phyloP scores from a whole-genome alignment of 768 basidiomycete species.

The Boletellus emodensis region DNA sequence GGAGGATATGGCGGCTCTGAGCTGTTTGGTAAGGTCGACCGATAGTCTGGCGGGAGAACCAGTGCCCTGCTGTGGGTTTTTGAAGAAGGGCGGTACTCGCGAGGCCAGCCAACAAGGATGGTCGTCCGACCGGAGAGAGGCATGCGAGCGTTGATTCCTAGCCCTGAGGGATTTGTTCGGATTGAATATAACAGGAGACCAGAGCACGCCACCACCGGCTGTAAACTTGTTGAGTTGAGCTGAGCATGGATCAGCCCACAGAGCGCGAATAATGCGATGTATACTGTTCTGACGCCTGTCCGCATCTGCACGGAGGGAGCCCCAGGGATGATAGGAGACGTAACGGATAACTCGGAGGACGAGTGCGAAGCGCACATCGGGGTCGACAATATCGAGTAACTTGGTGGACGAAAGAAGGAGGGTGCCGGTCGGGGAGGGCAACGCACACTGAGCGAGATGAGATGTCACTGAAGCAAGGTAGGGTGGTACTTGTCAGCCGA shows the following conservation, averaged over 20 bases:
- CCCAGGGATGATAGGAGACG: conserved; percentile 75
- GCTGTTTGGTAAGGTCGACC: conserved; percentile 41
- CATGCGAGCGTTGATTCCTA: conserved; percentile 16
- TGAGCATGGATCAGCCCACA: conserved; percentile 42
- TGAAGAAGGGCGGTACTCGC: conserved; percentile 48
- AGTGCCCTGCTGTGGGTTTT: conserved; percentile 26
- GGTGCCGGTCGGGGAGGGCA: conserved; percentile 48
- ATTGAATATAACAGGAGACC: conserved; percentile 49
- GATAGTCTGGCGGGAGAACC: conserved; percentile 28
- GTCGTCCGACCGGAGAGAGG: conserved; percentile 16
- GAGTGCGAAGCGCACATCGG: conserved; percentile 37
- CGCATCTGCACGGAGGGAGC: conserved; percentile 58
- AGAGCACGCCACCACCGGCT: conserved; percentile 61
- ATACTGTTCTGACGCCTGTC: conserved; percentile 47
- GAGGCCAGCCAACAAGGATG: conserved; percentile 58
- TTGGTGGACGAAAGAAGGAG: conserved; percentile 41
- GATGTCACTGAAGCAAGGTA: conserved; percentile 43
- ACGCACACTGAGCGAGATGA: conserved; percentile 33
- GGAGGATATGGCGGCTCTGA: conserved; percentile 17
- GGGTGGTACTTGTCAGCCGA: conserved; percentile 2
- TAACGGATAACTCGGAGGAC: conserved; percentile 61
- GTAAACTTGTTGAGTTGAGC: conserved; percentile 36
- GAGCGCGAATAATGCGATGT: conserved; percentile 40
- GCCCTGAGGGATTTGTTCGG: conserved; percentile 16
- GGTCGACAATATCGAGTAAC: conserved; percentile 34